Evolutionary conservation across 495 filamentous ascomycete genomes (phyloP), one percentile per base, ranked within the genome.

Genomic region (Aspergillus cristatus): DNA sequence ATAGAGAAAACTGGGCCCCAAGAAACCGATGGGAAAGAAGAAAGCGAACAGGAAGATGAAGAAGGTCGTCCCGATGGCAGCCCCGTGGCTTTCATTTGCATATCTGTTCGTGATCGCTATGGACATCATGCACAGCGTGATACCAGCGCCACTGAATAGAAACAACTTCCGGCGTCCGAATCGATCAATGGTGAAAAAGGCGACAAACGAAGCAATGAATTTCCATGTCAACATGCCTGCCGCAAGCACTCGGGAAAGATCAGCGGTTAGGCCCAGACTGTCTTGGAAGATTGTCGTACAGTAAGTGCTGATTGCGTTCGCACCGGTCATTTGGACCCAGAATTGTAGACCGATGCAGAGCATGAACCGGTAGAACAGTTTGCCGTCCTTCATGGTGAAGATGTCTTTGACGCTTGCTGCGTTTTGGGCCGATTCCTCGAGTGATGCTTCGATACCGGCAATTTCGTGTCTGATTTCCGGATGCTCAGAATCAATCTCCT

Each of bases 21-120:
- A 53, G 57, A 73, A 76, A 0, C 73, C 74, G 34, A 71, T 55
- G 6, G 74, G 69, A 37, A 74, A 70, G 60, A 74, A 75, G 16
- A 58, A 59, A 41, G 70, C 71, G 60, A 69, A 76, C n/a, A 75
- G 41, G 53, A 74, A 74, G 14, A 75, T 54, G 45, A 76, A 76
- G 6, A 66, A 60, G 1, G 63, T 65, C 0, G 54, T 58, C 0
- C 42, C 47, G 8, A 55, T 48, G 1, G 64, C 60, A 1, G 55
- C 58, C n/a, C 35, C 34, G 14, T 39, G 62, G 51, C 60, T 71
- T 30, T 46, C 37, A 8, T 44, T 39, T 17, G 51, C 37, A 47
- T 61, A 58, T 44, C 56, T 58, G 22, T 48, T 62, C 4, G 57
- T 55, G 37, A 66, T 49, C 11, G 69, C 63, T 30, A 75, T 51